Conservation (phyloP, 257 asterid genomes). For the Fraxinus cuspidata region DNA sequence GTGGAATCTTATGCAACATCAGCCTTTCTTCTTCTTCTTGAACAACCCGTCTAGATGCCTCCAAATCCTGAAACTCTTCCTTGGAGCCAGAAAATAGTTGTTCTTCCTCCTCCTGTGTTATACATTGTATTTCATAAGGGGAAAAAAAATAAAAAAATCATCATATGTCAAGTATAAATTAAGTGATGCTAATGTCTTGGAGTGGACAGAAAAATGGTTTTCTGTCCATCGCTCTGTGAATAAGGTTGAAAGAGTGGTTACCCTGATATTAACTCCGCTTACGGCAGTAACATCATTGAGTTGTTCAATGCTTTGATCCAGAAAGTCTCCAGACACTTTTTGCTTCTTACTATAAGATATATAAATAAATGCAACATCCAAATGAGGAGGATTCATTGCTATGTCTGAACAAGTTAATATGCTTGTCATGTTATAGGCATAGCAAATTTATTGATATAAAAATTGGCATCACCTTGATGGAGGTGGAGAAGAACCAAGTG, state of each 20-base stretch:
- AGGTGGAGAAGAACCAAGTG: conserved; percentile 79
- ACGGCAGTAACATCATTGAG: conserved; percentile 97
- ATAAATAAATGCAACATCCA: conserved; percentile 13
- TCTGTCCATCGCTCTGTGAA: background rate
- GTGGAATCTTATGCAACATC: conserved; percentile 77
- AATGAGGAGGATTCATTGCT: conserved; percentile 1
- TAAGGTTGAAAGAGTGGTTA: conserved; percentile 35
- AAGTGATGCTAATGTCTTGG: background rate
- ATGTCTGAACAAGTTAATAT: conserved; percentile 3
- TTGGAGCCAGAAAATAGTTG: conserved; percentile 86
- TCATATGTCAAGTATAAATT: background rate
- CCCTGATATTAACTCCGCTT: conserved; percentile 96
- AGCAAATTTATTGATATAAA: conserved; percentile 7
- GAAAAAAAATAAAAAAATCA: background rate
- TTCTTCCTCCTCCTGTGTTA: conserved; percentile 91
- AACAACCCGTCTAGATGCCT: conserved; percentile 89
- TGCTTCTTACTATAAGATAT: conserved; percentile 75
- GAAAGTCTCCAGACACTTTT: conserved; percentile 72
- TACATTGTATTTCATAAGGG: conserved; percentile 19
- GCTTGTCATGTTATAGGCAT: conserved; percentile 7
- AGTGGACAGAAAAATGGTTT: conserved; percentile 9
- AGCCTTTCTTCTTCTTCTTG: conserved; percentile 97
- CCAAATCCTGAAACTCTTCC: conserved; percentile 86
- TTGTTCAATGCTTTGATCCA: conserved; percentile 96
- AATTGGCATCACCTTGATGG: conserved; percentile 66